Evolutionary conservation across 106 monocot species (phyloP), one percentile per base, ranked within the genome.

Genomic region (Dendrobium huoshanense): DNA sequence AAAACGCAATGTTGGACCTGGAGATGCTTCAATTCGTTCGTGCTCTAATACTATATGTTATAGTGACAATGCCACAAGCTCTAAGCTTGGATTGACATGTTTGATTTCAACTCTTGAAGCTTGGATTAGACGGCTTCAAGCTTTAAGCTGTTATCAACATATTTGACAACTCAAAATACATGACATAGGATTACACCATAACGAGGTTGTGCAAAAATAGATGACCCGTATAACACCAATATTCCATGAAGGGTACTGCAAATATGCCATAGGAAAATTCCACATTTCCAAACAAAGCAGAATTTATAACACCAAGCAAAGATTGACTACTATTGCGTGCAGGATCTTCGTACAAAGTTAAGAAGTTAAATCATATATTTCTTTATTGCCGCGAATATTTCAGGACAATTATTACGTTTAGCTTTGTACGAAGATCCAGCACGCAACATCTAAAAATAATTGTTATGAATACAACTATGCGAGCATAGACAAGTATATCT

Each of bases 21-120:
- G 0, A 27, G 27, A 27, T 27, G 27, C 27, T 27, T 27, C 27
- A 27, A 27, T 27, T 27, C 27, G 27, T 27, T 27, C 0, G 27
- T 27, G 27, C 27, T 27, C 27, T 27, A 27, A 27, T 27, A 27
- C 0, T 27, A 27, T 27, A 27, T 27, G 27, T 27, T 27, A 27
- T 27, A 27, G 27, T 0, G 27, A 27, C 27, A 27, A 27, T 27
- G 27, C 0, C 27, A 27, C 0, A 27, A 27, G 27, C 27, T 27
- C 27, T 27, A 27, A 27, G 27, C 27, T 27, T 27, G 68, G n/a
- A 84, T 76, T 47, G 82, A 81, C 92, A 94, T 92, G 82, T 91
- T 92, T 78, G 97, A 92, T 67, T 94, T 94, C 33, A 94, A 81
- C 77, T 98, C 94, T 75, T 92, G 86, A 61, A 94, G 87, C 80